These are phyloP conservation scores for Cryptococcus sp. DNA, from an alignment of 1,284 basidiomycete genomes.

Conservation along the genomic window DNA sequence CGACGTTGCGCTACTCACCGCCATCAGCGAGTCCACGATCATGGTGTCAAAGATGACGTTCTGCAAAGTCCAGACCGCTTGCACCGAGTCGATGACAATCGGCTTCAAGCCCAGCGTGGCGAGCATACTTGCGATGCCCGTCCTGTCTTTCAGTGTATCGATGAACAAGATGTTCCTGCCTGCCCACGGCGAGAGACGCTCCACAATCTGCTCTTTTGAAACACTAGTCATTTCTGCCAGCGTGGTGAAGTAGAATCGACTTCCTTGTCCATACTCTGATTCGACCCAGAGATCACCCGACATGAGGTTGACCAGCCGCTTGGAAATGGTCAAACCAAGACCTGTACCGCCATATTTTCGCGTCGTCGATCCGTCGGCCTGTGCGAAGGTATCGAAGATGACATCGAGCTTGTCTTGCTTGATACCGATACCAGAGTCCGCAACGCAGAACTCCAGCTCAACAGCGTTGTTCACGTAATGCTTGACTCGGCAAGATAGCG, in stretches of 20 bases:
- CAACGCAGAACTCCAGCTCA: constrained; percentile 94
- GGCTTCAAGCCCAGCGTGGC: constrained; percentile 79
- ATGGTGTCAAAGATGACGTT: constrained; percentile 86
- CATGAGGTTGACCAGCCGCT: constrained; percentile 96
- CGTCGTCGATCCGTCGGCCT: constrained; percentile 93
- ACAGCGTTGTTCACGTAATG: constrained; percentile 74
- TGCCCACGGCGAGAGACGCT: constrained; percentile 74
- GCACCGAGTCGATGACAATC: constrained; percentile 73
- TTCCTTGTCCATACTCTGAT: constrained; percentile 85
- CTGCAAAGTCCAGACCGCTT: constrained; percentile 69
- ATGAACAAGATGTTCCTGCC: constrained; percentile 79
- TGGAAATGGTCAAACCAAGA: constrained; percentile 91
- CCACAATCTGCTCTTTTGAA: constrained; percentile 65
- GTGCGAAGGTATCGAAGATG: constrained; percentile 99
- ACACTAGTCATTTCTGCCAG: constrained; percentile 59
- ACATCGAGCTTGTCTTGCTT: constrained; percentile 97
- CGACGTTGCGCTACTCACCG: constrained; percentile 61
- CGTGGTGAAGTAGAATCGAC: constrained; percentile 94
- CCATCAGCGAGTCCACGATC: constrained; percentile 81
- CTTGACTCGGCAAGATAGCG: constrained; percentile 73
- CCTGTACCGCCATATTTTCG: constrained; percentile 98
- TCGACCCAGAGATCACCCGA: constrained; percentile 99
- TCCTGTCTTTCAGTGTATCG: constrained; percentile 77
- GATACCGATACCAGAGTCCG: constrained; percentile 98
- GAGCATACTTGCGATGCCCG: constrained; percentile 76